These are phyloP conservation scores for Ophiostoma quercus DNA, from an alignment of 2,329 filamentous ascomycete species.

Conservation along the genomic window DNA sequence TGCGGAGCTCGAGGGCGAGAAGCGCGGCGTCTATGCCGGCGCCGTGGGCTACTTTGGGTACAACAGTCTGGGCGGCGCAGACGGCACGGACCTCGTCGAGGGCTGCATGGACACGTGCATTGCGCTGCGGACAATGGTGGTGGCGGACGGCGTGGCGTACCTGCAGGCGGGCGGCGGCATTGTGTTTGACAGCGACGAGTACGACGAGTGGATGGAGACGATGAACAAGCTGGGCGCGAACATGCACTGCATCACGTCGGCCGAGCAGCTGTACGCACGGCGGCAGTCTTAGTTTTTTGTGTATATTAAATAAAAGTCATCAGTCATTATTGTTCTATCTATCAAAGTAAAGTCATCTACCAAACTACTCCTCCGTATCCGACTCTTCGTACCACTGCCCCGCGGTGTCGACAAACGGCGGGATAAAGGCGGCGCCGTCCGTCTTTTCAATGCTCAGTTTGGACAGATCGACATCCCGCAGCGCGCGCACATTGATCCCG, in stretches of 20 bases:
- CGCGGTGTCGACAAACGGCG: slow-evolving; percentile 38
- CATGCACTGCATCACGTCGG: slow-evolving; percentile 78
- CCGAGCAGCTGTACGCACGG: slow-evolving; percentile 60
- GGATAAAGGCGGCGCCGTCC: slow-evolving; percentile 36
- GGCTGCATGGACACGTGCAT: slow-evolving; percentile 89
- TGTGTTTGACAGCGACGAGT: slow-evolving; percentile 85
- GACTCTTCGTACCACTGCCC: slow-evolving; percentile 32
- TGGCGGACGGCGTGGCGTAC: slow-evolving; percentile 87
- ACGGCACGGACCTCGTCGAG: slow-evolving; percentile 58
- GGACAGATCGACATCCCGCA: slow-evolving; percentile 41
- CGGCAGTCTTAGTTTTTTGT: slow-evolving; percentile 28
- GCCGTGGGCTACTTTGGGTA: slow-evolving; percentile 97
- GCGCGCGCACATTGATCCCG: slow-evolving; percentile 37
- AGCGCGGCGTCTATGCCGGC: slow-evolving; percentile 90
- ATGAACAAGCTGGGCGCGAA: slow-evolving; percentile 91
- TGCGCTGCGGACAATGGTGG: slow-evolving; percentile 82
- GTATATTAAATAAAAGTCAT: not conserved
- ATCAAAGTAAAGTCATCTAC: too few species aligned
- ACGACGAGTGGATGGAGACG: slow-evolving; percentile 92
- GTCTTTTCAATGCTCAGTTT: slow-evolving; percentile 35
- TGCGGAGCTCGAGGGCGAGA: slow-evolving; percentile 87
- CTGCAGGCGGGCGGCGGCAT: slow-evolving; percentile 87
- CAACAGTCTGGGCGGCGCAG: slow-evolving; percentile 48
- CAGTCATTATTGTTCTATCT: not conserved
- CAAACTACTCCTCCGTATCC: too few species aligned